These are phyloP conservation scores for Triadica sebifera DNA, from an alignment of 345 rosid genomes.

Conservation along the genomic window DNA sequence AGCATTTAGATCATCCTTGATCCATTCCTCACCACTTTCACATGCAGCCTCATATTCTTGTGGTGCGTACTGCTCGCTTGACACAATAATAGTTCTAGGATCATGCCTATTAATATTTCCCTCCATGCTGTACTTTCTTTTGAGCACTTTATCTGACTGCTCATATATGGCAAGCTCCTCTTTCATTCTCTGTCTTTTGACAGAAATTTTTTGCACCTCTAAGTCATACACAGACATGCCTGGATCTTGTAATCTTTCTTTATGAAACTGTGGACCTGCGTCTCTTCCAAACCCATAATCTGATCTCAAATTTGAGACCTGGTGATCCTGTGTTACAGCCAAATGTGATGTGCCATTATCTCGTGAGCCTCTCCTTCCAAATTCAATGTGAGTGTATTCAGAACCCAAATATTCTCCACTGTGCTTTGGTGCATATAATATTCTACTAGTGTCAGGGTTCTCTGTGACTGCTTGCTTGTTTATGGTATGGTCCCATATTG, in stretches of 20 bases:
- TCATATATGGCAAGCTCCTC: constrained; percentile 33
- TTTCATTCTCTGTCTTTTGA: constrained; percentile 36
- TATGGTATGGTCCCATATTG: constrained; percentile 28
- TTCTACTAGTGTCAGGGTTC: constrained; percentile 33
- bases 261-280: constrained; percentile 35
- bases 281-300: constrained; percentile 43
- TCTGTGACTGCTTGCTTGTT: constrained; percentile 28
- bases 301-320: constrained; percentile 36
- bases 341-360: constrained; percentile 29
- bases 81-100: constrained; percentile 25
- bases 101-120: constrained; percentile 29
- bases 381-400: constrained; percentile 28
- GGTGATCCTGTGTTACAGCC: constrained; percentile 26
- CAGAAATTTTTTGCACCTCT: constrained; percentile 28
- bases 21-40: constrained; percentile 41
- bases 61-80: constrained; percentile 34
- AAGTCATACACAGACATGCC: constrained; percentile 26
- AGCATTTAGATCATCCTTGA: constrained; percentile 33
- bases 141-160: constrained; percentile 29
- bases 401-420: constrained; percentile 33
- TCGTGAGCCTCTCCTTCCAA: constrained; percentile 32
- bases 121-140: constrained; percentile 35
- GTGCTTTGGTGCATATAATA: constrained; percentile 32
- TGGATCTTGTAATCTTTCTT: constrained; percentile 31
- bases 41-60: constrained; percentile 36